Evolutionary conservation across 2,329 filamentous ascomycete genomes (phyloP), one percentile per base, ranked within the genome.

Genomic region (Fusarium sp.): DNA sequence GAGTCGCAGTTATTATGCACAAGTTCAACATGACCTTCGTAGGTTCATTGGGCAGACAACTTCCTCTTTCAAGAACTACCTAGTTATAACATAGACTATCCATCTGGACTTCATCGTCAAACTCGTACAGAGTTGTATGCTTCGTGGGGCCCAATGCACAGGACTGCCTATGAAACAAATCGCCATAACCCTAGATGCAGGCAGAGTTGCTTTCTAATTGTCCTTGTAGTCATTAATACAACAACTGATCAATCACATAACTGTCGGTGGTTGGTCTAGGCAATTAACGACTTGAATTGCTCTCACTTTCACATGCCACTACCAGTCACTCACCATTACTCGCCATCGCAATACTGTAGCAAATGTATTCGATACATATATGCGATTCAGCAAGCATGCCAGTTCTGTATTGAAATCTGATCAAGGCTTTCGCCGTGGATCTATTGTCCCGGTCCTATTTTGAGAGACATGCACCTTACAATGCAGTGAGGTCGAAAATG

Each of bases 391-490:
- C 35, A 19, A n/a, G 35, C 17, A 10, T 37, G 35, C 8, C 17
- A 37, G 35, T n/a, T n/a, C 35, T n/a, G 9, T 37, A 5, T 9
- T 9, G 17, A 37, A 37, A 17, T 37, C 3, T n/a, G 35, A 37
- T 37, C 17, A 10, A 37, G 4, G n/a, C 35, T 37, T n/a, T 37
- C 17, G 6, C 15, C 33, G 33, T 17, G 14, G 26, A 33, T 47
- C 26, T 10, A 35, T n/a, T n/a, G 19, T n/a, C 33, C 51, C 35
- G 9, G 47, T 24, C 47, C 35, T 40, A 30, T 48, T 48, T 33
- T 14, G 33, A 33, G 15, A 41, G 5, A 65, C 41, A 24, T 9
- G 43, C 40, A 46, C 28, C 43, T 43, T 49, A 30, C 28, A 46
- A 41, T 28, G 26, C n/a, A 33, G 10, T 30, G 10, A 13, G 28